Conservation (phyloP, 2,329 filamentous ascomycete species). For the Akanthomyces uredinophilus region DNA sequence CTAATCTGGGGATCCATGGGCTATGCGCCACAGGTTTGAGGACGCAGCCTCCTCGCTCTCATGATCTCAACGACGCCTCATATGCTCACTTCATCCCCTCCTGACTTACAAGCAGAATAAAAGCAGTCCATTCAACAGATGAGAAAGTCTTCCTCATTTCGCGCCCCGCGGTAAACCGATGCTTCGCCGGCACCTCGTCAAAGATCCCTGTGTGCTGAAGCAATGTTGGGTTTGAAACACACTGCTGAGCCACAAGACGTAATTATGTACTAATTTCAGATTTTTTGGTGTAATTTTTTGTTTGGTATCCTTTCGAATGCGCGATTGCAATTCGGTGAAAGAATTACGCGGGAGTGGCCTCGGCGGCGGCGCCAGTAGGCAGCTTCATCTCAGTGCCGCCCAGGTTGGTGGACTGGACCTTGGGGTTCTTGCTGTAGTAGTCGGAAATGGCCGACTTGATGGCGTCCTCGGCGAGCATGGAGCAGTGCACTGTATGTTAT, state of each 20-base stretch:
- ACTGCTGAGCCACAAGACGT: neutral
- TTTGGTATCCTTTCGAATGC: neutral
- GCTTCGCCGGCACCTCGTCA: neutral
- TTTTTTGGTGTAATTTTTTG: neutral
- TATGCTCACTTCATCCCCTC: neutral
- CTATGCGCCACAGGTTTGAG: neutral
- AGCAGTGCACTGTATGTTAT: slow-evolving; percentile 66
- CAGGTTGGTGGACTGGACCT: slow-evolving; percentile 61
- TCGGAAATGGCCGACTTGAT: slow-evolving; percentile 88
- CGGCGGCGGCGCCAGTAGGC: slow-evolving; percentile 47
- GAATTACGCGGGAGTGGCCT: slow-evolving; percentile 21
- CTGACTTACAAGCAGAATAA: neutral
- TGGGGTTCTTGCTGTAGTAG: slow-evolving; percentile 72
- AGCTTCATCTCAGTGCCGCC: slow-evolving; percentile 57
- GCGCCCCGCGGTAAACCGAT: neutral
- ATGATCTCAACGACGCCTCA: neutral
- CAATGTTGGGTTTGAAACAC: neutral
- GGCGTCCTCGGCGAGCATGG: slow-evolving; percentile 85
- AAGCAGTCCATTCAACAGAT: neutral
- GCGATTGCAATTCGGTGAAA: neutral
- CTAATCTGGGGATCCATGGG: neutral
- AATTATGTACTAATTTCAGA: neutral
- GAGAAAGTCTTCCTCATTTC: neutral
- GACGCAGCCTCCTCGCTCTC: neutral
- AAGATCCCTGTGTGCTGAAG: neutral